Conservation (phyloP, 1,284 basidiomycete species). For the Boletus semigastroideus region DNA sequence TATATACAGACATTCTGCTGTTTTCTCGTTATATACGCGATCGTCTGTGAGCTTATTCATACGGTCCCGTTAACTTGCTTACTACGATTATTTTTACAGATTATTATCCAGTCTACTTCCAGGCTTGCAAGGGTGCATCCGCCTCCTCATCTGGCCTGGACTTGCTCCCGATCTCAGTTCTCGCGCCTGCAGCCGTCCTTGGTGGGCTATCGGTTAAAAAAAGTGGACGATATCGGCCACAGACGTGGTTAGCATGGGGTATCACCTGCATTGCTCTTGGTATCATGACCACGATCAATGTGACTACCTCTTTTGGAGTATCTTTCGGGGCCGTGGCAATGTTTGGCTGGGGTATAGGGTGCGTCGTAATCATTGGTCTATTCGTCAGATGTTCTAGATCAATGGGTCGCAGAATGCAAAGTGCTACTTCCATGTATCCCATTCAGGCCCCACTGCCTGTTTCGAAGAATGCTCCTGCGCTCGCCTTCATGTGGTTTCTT, state of each 20-base stretch:
- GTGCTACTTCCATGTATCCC: slow-evolving; percentile 14
- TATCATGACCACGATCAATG: slow-evolving; percentile 3
- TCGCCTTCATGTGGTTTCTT: slow-evolving; percentile 35
- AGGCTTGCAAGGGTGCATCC: slow-evolving; percentile 14
- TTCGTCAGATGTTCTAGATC: neutral
- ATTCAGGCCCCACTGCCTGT: slow-evolving; percentile 38
- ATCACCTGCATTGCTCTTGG: neutral
- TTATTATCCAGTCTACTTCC: slow-evolving; percentile 14
- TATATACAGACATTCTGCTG: slow-evolving; percentile 11
- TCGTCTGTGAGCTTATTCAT: slow-evolving; percentile 3
- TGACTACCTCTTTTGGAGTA: neutral
- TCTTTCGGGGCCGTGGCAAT: neutral
- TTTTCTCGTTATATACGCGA: neutral
- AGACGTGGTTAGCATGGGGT: slow-evolving; percentile 10
- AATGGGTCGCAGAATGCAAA: neutral
- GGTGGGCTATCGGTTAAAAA: slow-evolving; percentile 6
- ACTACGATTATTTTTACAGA: neutral
- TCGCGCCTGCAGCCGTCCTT: neutral
- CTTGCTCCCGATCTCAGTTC: neutral
- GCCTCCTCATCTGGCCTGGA: slow-evolving; percentile 9
- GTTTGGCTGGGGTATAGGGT: slow-evolving; percentile 8
- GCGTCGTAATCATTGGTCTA: neutral
- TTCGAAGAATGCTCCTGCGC: slow-evolving; percentile 31
- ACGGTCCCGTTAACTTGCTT: neutral
- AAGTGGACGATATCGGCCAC: slow-evolving; percentile 9